A percentile compares a stretch with the other conserved stretches of the same genome.
These are phyloP conservation scores for Shiraia bambusicola DNA, from an alignment of 2,329 filamentous ascomycete species.

Conservation along the genomic window DNA sequence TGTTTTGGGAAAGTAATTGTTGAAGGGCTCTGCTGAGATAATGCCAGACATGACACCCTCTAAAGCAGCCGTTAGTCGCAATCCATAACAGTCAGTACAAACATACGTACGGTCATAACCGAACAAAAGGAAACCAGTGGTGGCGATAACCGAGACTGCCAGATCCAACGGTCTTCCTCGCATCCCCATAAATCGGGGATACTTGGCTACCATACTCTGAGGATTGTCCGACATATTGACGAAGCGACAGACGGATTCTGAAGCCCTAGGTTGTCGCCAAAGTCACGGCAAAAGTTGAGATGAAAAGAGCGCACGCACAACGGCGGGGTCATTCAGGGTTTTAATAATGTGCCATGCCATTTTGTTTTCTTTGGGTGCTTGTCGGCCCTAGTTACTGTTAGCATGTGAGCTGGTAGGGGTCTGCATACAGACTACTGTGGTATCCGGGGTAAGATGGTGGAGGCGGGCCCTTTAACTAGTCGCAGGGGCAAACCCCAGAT, in stretches of 20 bases:
- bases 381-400: slow-evolving; percentile 1
- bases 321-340: background rate
- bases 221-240: slow-evolving; percentile 13
- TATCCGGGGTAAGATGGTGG: background rate
- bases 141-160: slow-evolving; percentile 33
- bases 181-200: slow-evolving; percentile 35
- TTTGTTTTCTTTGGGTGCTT: slow-evolving; percentile 5
- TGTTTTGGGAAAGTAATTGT: slow-evolving; percentile 44
- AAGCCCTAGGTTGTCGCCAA: background rate
- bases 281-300: background rate
- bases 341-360: too few relatives aligned
- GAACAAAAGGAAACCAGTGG: slow-evolving; percentile 36
- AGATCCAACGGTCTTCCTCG: slow-evolving; percentile 27
- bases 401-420: slow-evolving; percentile 2
- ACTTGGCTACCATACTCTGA: slow-evolving; percentile 6
- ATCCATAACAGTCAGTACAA: background rate
- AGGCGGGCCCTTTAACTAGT: background rate
- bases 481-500: background rate
- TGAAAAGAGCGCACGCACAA: background rate
- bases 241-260: background rate
- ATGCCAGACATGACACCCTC: slow-evolving; percentile 44
- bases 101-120: slow-evolving; percentile 33
- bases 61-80: slow-evolving; percentile 5
- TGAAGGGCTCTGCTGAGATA: slow-evolving; percentile 39
- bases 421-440: slow-evolving; percentile 1